Conservation (phyloP, 2,329 filamentous ascomycete species). For the Helotiales sp. region DNA sequence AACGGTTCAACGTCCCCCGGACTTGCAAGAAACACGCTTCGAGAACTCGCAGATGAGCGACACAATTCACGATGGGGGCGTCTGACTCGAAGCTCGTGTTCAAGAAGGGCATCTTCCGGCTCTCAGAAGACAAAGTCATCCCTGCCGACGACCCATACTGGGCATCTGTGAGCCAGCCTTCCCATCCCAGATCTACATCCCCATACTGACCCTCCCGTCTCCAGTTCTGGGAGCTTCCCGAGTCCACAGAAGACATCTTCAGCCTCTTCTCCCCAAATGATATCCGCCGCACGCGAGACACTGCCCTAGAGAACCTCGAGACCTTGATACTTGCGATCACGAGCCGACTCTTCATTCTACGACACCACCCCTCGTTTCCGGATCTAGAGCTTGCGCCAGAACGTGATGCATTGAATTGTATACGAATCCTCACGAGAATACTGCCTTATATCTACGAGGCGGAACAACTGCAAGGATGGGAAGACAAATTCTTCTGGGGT, state of each 20-base stretch:
- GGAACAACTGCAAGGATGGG: conserved; percentile 80
- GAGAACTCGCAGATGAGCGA: conserved; percentile 25
- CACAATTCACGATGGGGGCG: conserved; percentile 71
- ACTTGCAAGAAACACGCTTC: conserved; percentile 1
- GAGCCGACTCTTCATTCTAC: conserved; percentile 78
- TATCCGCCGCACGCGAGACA: conserved; percentile 84
- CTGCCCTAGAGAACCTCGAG: conserved; percentile 83
- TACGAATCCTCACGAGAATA: conserved; percentile 84
- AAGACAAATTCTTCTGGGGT: conserved; percentile 91
- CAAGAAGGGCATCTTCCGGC: conserved; percentile 95
- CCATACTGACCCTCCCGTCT: conserved; percentile 15
- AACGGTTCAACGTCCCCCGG: neutral
- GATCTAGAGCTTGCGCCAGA: conserved; percentile 81
- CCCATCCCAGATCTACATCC: conserved; percentile 1
- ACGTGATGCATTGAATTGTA: conserved; percentile 89
- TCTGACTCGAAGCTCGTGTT: conserved; percentile 99
- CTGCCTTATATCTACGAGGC: conserved; percentile 91
- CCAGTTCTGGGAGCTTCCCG: conserved; percentile 96
- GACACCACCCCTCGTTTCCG: conserved; percentile 88
- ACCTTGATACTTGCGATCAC: conserved; percentile 82
- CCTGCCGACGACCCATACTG: conserved; percentile 88
- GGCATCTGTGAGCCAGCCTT: conserved; percentile 68
- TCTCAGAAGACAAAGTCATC: conserved; percentile 90
- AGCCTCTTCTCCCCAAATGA: conserved; percentile 88
- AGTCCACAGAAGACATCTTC: conserved; percentile 94